Base-by-base conservation (phyloP, 768 basidiomycete genomes). In the Boletus speciosus region DNA sequence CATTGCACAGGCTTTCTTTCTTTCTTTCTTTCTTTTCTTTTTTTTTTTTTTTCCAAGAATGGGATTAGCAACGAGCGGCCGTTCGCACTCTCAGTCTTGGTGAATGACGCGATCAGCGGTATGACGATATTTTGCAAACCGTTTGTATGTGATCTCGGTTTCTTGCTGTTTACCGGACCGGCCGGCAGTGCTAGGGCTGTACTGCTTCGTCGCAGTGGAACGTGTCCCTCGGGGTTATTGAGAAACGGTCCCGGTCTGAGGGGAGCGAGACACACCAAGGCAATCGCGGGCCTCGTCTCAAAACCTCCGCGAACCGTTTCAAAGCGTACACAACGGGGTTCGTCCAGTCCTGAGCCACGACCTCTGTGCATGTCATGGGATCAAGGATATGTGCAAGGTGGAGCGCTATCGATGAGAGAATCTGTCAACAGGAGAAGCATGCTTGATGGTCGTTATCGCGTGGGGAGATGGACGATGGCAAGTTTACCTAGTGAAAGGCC, bases 391-490 rank as follows among this genome's bases (percentile, higher is more conserved):
- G 31, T 38, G 44, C 3, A 38, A 35, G 58, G 34, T 31, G 38
- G 25, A 36, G 36, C 23, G 6, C 11, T 37, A 47, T 23, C 29
- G 43, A 38, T 21, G 43, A 56, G 27, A 31, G 36, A 47, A 43
- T 43, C 29, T 47, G 45, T 44, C 46, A 49, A n/a, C 38, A 19
- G 42, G n/a, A 44, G 47, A 42, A 37, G 34, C 42, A 25, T 16
- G 11, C 15, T 6, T 44, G 53, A 47, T 47, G 45, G 45, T 47
- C 40, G 54, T 37, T 42, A 56, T 42, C 27, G 12, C 21, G 49
- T 12, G 21, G 7, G 23, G 32, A 27, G 3, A 8, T 31, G 42
- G 42, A 9, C 23, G 36, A 54, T 5, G 38, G 11, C 21, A 16
- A 19, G 15, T 51, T 32, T 21, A 29, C 41, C 31, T 16, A 25